These are phyloP conservation scores for Zymoseptoria pseudotritici DNA, from an alignment of 2,329 filamentous ascomycete genomes.

Conservation along the genomic window DNA sequence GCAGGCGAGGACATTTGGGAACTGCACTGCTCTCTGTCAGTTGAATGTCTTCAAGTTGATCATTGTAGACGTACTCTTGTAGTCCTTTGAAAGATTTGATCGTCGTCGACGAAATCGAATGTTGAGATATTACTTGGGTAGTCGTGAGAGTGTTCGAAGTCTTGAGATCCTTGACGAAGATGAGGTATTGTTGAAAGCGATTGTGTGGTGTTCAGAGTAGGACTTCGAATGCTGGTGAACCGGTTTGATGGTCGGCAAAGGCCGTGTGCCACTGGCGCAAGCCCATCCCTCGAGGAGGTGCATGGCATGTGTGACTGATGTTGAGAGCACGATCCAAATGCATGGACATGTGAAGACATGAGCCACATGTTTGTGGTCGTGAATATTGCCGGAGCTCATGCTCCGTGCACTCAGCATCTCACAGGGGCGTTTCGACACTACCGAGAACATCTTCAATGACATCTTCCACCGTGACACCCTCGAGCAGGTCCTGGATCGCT, in stretches of 20 bases:
- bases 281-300: neutral
- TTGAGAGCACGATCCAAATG: neutral
- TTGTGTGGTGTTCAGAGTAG: neutral
- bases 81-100: neutral
- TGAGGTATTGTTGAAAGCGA: neutral
- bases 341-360: neutral
- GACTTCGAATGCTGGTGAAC: neutral
- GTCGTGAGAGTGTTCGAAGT: neutral
- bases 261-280: neutral
- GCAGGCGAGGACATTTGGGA: neutral
- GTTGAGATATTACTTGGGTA: neutral
- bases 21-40: neutral
- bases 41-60: neutral
- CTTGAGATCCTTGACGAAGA: neutral
- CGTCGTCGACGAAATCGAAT: neutral
- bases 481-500: slow-evolving; percentile 60
- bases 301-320: neutral
- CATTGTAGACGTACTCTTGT: neutral
- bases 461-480: slow-evolving; percentile 48
- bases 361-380: neutral
- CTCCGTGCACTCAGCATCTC: slow-evolving; percentile 5
- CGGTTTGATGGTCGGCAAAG: neutral
- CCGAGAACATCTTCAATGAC: slow-evolving; percentile 54
- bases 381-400: neutral
- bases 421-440: slow-evolving; percentile 49